Conservation (phyloP, 768 basidiomycete species). For the Boletus rufocinnamomeus region DNA sequence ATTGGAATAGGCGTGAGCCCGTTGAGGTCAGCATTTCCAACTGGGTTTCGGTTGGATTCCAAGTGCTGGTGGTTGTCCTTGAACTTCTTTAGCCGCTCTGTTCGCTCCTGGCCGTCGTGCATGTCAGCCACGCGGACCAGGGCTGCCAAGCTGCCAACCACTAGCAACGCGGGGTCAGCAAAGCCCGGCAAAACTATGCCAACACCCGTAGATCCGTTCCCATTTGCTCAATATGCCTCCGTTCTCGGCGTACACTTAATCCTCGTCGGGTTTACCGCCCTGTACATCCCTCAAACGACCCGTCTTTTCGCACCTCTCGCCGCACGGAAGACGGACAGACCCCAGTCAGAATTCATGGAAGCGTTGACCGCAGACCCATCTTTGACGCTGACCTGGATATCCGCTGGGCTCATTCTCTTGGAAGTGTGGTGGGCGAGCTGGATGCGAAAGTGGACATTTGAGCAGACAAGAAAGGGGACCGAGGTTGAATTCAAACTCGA, state of each 20-base stretch:
- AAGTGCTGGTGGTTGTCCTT: too few relatives aligned
- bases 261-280: constrained; percentile 62
- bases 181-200: constrained; percentile 2
- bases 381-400: constrained; percentile 58
- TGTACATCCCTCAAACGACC: constrained; percentile 70
- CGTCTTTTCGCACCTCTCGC: constrained; percentile 43
- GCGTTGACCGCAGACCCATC: constrained; percentile 62
- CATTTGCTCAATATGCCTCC: constrained; percentile 62
- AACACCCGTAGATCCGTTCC: constrained; percentile 36
- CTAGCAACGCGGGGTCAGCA: constrained; percentile 1
- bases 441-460: constrained; percentile 60
- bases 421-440: constrained; percentile 75
- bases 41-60: too few relatives aligned
- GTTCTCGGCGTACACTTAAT: constrained; percentile 67
- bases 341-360: constrained; percentile 71
- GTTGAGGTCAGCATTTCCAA: neutral
- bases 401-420: constrained; percentile 52
- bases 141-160: neutral
- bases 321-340: constrained; percentile 49
- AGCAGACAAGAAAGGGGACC: constrained; percentile 41
- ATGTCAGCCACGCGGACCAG: constrained; percentile 9
- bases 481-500: constrained; percentile 47
- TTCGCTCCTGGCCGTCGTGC: neutral
- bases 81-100: too few relatives aligned
- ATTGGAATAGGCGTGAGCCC: neutral